These are phyloP conservation scores for Fusarium sp. DNA, from an alignment of 2,329 filamentous ascomycete species.

Conservation along the genomic window DNA sequence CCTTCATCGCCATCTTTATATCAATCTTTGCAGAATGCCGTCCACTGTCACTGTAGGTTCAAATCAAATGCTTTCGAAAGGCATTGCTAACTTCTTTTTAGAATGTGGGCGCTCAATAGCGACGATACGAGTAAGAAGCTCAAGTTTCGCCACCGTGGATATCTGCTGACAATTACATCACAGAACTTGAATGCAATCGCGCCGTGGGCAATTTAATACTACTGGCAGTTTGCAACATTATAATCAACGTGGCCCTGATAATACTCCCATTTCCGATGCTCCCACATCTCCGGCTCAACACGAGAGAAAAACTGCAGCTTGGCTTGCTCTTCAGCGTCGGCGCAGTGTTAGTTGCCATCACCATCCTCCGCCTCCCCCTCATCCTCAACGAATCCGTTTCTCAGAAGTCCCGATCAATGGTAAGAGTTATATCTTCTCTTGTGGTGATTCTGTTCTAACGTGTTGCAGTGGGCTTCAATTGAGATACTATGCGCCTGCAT, in stretches of 20 bases:
- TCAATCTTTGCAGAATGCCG: constrained; percentile 45
- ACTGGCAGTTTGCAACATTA: constrained; percentile 47
- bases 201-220: constrained; percentile 44
- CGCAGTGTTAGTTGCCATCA: constrained; percentile 44
- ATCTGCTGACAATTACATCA: not conserved
- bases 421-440: not conserved
- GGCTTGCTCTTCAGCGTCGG: constrained; percentile 45
- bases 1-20: constrained; percentile 44
- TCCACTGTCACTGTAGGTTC: constrained; percentile 39
- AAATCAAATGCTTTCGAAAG: accelerated
- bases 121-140: constrained; percentile 17
- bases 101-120: constrained; percentile 31
- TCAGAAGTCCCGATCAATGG: constrained; percentile 46
- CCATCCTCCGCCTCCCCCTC: constrained; percentile 45
- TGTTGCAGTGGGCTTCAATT: constrained; percentile 46
- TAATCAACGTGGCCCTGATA: constrained; percentile 46
- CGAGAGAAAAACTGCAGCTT: constrained; percentile 34
- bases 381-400: constrained; percentile 46
- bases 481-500: constrained; percentile 49
- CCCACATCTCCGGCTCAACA: constrained; percentile 34
- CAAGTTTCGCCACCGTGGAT: not conserved
- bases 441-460: not conserved
- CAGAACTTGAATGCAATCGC: constrained; percentile 36
- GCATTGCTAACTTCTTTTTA: constrained; percentile 3
- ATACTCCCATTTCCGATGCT: constrained; percentile 48